phyloP scores from a whole-genome alignment of 2,329 filamentous ascomycete genomes.

The Fusarium tricinctum region DNA sequence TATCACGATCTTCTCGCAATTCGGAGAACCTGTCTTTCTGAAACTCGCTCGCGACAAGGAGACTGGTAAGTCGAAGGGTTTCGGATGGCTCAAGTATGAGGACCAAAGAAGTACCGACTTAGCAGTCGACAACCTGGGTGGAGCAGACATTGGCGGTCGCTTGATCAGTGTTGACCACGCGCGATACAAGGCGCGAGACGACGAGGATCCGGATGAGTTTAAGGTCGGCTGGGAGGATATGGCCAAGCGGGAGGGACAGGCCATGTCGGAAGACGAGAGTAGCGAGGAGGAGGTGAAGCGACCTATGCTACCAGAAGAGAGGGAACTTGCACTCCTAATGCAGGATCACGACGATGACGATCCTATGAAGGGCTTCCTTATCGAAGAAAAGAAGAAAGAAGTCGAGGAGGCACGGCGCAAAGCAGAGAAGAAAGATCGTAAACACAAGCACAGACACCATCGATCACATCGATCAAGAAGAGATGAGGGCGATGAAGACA shows the following conservation, averaged over 20 bases:
- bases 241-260: conserved; percentile 64
- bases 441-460: conserved; percentile 63
- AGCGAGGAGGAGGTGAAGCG: conserved; percentile 65
- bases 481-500: conserved; percentile 52
- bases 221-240: conserved; percentile 72
- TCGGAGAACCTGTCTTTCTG: conserved; percentile 92
- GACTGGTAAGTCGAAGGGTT: conserved; percentile 93
- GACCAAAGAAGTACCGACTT: conserved; percentile 96
- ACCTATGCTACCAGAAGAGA: conserved; percentile 83
- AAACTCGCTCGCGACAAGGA: conserved; percentile 96
- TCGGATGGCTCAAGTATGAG: conserved; percentile 97
- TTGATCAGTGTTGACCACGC: conserved; percentile 92
- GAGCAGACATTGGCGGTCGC: conserved; percentile 84
- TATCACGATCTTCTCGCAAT: conserved; percentile 97
- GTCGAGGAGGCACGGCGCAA: conserved; percentile 76
- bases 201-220: conserved; percentile 74
- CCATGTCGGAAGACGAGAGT: conserved; percentile 61
- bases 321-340: conserved; percentile 81
- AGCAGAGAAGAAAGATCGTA: conserved; percentile 64
- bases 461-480: conserved; percentile 60
- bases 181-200: conserved; percentile 89
- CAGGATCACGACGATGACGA: conserved; percentile 92
- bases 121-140: conserved; percentile 95
- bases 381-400: conserved; percentile 93
- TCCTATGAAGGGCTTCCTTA: conserved; percentile 93